Conservation (phyloP, 75 land plant species). For the Ceratopteris richardii region DNA sequence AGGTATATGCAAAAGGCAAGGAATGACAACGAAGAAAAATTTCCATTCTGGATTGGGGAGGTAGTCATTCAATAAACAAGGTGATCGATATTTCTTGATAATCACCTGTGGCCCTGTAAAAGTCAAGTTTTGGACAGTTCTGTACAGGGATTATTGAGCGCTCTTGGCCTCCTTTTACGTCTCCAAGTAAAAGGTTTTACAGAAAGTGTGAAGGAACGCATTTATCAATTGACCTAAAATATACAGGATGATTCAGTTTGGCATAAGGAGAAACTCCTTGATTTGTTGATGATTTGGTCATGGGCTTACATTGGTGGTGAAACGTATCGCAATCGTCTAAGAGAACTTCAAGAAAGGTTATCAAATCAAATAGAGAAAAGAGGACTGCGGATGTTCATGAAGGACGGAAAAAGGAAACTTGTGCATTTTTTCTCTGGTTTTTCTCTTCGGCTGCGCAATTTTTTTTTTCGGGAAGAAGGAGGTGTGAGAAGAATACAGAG, state of each 20-base stretch:
- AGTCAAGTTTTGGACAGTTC: constrained; percentile 31
- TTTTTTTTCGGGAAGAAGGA: too few relatives aligned
- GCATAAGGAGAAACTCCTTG: constrained; percentile 77
- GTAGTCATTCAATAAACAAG: constrained; percentile 31
- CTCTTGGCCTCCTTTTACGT: constrained; percentile 70
- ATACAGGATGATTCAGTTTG: constrained; percentile 33
- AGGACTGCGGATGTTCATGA: not conserved
- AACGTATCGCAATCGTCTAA: constrained; percentile 47
- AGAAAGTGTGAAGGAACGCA: constrained; percentile 6
- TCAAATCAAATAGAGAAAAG: not conserved
- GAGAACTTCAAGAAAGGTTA: constrained; percentile 1
- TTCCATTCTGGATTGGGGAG: constrained; percentile 68
- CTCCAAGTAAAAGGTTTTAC: constrained; percentile 45
- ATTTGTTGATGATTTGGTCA: constrained; percentile 69
- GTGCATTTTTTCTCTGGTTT: too few relatives aligned
- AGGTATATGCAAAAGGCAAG: too few relatives aligned
- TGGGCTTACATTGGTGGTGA: constrained; percentile 31
- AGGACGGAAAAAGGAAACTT: too few relatives aligned
- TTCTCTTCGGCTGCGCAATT: too few relatives aligned
- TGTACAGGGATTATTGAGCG: constrained; percentile 71
- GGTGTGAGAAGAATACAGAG: too few relatives aligned
- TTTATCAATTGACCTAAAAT: not conserved
- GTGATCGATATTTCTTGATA: constrained; percentile 61
- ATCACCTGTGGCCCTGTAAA: constrained; percentile 45
- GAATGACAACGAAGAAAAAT: too few relatives aligned